A percentile compares a stretch with the other conserved stretches of the same genome.
Evolutionary conservation across 2,329 filamentous ascomycete species (phyloP).

Genomic region (Sclerotinia spermophila): DNA sequence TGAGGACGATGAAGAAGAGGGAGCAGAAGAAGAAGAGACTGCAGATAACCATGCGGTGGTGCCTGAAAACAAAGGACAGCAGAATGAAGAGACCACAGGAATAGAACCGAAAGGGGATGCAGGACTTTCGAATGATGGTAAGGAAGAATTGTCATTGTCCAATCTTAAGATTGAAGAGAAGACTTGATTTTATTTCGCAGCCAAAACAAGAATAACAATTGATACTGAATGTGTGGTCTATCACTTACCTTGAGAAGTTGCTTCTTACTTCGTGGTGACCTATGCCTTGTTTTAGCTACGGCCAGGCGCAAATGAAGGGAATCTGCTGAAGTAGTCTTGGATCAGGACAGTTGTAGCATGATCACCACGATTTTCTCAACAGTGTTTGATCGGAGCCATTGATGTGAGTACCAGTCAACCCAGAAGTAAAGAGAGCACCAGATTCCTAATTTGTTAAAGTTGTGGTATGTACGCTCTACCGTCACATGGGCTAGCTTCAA

Average conservation of each 20-base stretch:
- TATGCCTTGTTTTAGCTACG: not conserved
- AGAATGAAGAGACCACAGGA: not conserved
- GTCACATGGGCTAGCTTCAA: not conserved
- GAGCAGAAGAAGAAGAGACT: constrained; percentile 33
- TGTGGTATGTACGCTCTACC: not conserved
- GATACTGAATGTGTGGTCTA: not conserved
- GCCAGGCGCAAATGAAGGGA: not conserved
- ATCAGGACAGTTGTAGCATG: not conserved
- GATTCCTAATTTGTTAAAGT: not conserved
- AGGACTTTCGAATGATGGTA: constrained; percentile 7
- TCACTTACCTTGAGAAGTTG: not conserved
- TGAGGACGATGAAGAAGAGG: constrained; percentile 36
- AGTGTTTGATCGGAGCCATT: too few relatives aligned
- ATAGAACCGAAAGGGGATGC: not conserved
- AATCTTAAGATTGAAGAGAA: constrained; percentile 32
- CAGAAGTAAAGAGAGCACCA: not conserved
- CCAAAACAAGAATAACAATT: not conserved
- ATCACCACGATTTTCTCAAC: not conserved
- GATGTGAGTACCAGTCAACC: not conserved
- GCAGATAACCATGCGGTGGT: not conserved
- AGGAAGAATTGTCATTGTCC: constrained; percentile 23
- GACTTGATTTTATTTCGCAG: constrained; percentile 27
- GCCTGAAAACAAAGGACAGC: not conserved
- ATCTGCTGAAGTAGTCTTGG: not conserved
- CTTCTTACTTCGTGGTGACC: not conserved